A percentile compares a stretch with the other conserved stretches of the same genome.
Evolutionary conservation across 345 rosid genomes (phyloP).

Genomic region (Bruguiera parviflora): DNA sequence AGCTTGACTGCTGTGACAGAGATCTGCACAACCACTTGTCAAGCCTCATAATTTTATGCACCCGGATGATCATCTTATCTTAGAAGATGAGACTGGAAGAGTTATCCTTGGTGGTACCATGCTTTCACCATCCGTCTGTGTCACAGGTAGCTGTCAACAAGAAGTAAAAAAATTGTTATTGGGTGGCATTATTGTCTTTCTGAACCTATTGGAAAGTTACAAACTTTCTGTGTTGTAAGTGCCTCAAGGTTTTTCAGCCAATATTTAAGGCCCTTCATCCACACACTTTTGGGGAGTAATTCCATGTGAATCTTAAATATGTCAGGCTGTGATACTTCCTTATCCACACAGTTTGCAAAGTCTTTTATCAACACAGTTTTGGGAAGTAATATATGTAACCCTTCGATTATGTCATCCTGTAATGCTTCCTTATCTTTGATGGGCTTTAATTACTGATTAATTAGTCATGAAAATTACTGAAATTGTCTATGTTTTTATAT

Average conservation of each 20-base stretch:
- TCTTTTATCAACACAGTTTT: background rate
- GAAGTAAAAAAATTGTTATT: background rate
- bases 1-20: conserved; percentile 43
- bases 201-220: background rate
- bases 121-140: conserved; percentile 59
- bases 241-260: background rate
- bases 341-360: too few species aligned
- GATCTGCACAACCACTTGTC: conserved; percentile 69
- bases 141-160: conserved; percentile 56
- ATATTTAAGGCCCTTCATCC: background rate
- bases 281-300: background rate
- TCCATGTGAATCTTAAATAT: background rate
- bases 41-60: conserved; percentile 83
- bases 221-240: background rate
- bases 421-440: background rate
- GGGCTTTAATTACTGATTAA: background rate
- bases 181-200: background rate
- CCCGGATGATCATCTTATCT: conserved; percentile 67
- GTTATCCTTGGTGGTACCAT: conserved; percentile 69
- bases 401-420: background rate
- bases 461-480: background rate
- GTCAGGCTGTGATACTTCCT: too few species aligned
- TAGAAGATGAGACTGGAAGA: conserved; percentile 97
- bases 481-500: background rate
- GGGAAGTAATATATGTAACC: background rate